phyloP scores from a whole-genome alignment of 2,329 filamentous ascomycete species.

The Penicillium paneum region DNA sequence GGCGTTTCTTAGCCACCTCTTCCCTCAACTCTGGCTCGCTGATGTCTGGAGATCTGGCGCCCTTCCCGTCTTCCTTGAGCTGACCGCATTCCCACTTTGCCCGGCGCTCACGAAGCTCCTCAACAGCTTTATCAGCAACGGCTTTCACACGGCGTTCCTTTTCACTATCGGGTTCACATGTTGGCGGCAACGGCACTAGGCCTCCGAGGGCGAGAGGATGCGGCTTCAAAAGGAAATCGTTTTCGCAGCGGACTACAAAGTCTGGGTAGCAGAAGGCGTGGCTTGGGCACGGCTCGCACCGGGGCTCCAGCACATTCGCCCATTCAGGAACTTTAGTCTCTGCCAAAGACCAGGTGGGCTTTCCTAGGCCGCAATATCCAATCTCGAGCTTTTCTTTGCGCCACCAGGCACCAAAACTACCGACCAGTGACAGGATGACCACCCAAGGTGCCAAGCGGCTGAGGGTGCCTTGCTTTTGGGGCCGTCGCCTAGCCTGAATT shows the following conservation, averaged over 20 bases:
- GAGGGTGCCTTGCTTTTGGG: constrained; percentile 43
- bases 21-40: constrained; percentile 70
- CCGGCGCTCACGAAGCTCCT: constrained; percentile 77
- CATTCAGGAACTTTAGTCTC: constrained; percentile 70
- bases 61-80: constrained; percentile 60
- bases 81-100: constrained; percentile 91
- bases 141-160: constrained; percentile 82
- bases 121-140: constrained; percentile 82
- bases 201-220: constrained; percentile 82
- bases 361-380: constrained; percentile 86
- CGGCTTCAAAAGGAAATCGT: constrained; percentile 77
- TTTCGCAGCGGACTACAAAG: constrained; percentile 75
- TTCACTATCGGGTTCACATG: constrained; percentile 91
- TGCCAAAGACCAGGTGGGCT: constrained; percentile 56
- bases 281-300: constrained; percentile 83
- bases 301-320: constrained; percentile 66
- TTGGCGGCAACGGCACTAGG: constrained; percentile 77
- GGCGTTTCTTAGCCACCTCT: constrained; percentile 69
- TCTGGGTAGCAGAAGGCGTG: constrained; percentile 86
- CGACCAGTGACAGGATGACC: constrained; percentile 66
- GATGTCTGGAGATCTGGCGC: constrained; percentile 63
- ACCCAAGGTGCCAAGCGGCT: constrained; percentile 66
- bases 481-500: constrained; percentile 21
- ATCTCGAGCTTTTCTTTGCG: constrained; percentile 94
- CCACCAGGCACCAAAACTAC: constrained; percentile 76